Evolutionary conservation across 2,329 filamentous ascomycete species (phyloP).

Genomic region (Lasiodiplodia theobromae): DNA sequence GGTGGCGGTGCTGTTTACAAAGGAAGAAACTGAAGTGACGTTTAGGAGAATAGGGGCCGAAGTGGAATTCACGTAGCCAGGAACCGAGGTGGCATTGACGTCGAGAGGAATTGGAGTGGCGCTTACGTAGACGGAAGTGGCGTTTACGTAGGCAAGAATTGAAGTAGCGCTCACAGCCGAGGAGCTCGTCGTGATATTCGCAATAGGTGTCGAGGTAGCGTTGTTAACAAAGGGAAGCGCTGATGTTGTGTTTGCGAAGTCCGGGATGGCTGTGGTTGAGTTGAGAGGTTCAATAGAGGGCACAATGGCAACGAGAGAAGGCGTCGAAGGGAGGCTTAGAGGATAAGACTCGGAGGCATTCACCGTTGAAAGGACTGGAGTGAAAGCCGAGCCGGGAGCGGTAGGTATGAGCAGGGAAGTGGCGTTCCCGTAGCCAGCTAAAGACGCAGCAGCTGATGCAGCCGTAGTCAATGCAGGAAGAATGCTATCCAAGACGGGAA

Average conservation of each 20-base stretch:
- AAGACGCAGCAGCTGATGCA: background rate
- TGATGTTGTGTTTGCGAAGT: background rate
- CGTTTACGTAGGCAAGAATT: background rate
- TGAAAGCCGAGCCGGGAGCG: conserved; percentile 5
- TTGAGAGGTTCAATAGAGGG: background rate
- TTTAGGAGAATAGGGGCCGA: background rate
- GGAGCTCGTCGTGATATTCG: background rate
- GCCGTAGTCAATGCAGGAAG: conserved; percentile 10
- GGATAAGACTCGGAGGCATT: background rate
- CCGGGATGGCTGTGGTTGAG: background rate
- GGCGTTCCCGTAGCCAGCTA: conserved; percentile 5
- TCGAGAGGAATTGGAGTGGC: background rate
- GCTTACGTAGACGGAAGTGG: background rate
- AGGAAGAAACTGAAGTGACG: background rate
- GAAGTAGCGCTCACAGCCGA: background rate
- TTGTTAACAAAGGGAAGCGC: background rate
- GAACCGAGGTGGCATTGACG: background rate
- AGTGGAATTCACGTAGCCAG: background rate
- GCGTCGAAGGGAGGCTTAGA: background rate
- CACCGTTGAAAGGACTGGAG: background rate
- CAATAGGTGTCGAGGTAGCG: background rate
- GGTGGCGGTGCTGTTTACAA: background rate
- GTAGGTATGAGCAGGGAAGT: conserved; percentile 7
- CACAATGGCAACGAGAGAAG: background rate
- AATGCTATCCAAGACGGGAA: conserved; percentile 20